Evolutionary conservation across 2,329 filamentous ascomycete species (phyloP).

Genomic region (Daldinia sp.): DNA sequence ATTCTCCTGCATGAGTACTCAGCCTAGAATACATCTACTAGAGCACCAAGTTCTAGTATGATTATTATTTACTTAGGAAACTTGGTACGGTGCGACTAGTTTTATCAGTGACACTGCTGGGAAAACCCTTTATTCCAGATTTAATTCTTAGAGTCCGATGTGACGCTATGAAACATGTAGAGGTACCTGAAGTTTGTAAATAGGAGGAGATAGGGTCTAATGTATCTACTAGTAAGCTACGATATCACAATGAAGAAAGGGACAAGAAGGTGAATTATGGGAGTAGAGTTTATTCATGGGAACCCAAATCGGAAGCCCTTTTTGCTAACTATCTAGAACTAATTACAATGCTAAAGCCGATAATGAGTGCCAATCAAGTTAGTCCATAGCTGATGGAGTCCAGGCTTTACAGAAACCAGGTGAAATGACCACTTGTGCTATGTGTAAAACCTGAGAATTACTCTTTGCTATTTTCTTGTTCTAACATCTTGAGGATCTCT

Average conservation of each 20-base stretch:
- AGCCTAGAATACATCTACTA: too few species aligned
- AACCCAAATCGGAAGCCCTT: not conserved
- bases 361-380: not conserved
- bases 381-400: not conserved
- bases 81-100: too few species aligned
- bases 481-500: slow-evolving; percentile 84
- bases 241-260: not conserved
- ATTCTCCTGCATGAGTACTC: too few species aligned
- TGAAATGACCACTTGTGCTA: not conserved
- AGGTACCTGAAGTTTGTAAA: too few species aligned
- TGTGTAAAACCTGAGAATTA: slow-evolving; percentile 5
- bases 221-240: not conserved
- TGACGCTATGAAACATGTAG: not conserved
- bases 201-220: not conserved
- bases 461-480: slow-evolving; percentile 56
- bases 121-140: too few species aligned
- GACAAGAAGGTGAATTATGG: not conserved
- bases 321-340: not conserved
- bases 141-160: too few species aligned
- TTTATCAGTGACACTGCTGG: too few species aligned
- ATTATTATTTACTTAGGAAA: too few species aligned
- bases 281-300: not conserved
- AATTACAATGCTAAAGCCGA: not conserved
- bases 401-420: not conserved
- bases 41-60: too few species aligned